Evolutionary conservation across 1,139 yeast genomes (phyloP), one percentile per base, ranked within the genome.

Genomic region (Blastobotrys arbuscula): DNA sequence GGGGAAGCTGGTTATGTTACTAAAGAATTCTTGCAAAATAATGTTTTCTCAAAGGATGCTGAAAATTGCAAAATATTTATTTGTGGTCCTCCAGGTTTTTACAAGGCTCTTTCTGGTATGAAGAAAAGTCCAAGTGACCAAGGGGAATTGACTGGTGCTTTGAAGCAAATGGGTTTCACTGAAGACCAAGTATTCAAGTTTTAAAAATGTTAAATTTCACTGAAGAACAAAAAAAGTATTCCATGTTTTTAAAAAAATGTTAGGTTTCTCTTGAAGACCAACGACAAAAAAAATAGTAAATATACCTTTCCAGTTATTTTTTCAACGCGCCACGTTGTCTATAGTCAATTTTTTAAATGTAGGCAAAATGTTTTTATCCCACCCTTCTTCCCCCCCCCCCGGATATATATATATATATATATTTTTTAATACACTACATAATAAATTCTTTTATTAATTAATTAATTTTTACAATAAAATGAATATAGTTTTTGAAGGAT

Each of bases 161-260:
- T 94, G 66, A 81, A 81, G 62, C 97, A 92, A 39, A 78, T 94
- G 60, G 97, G 97, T 50, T 90, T 78, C 79, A 71, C 79, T 69
- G 84, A 86, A 74, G 90, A 85, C 53, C 82, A 87, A 63, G 97
- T 92, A 47, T 90, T 79, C 73, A 92, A 92, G 75, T 92, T 88
- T 68, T 92, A 80, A 39, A 24, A 38, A n/a, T n/a, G n/a, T n/a
- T n/a, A n/a, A n/a, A n/a, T n/a, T 9, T 10, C 9, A 28, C 13
- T 28, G 31, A 28, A 28, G 13, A 28, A 28, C 9, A 28, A 28
- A 28, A 28, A 28, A 28, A 28, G 31, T 28, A 10, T 28, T 28
- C 9, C 12, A 28, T 28, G 12, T 28, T 9, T 28, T 10, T 28
- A 9, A 28, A 28, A 13, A 28, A 28, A 28, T 10, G 13, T 10